Evolutionary conservation across 2,329 filamentous ascomycete species (phyloP), one percentile per base, ranked within the genome.

Genomic region (Pseudogymnoascus sp.): DNA sequence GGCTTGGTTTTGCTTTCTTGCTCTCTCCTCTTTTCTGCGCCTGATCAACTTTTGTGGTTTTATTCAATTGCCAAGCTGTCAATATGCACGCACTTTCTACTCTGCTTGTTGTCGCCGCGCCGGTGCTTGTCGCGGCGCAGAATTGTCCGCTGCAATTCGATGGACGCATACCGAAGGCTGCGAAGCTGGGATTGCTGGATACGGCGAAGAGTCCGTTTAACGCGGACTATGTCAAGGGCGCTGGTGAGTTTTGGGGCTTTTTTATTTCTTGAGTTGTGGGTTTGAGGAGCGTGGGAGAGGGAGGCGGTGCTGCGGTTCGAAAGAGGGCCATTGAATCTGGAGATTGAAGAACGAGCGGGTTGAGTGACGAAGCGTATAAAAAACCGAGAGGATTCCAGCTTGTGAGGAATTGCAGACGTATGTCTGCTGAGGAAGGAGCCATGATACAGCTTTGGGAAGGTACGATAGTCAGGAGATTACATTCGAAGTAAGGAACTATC

Each of bases 161-260:
- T 60, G 79, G 78, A 21, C 76, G 80, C 13, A 68, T 81, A 1
- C 74, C 79, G 1, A 64, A 69, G 5, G 72, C 70, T 37, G 74
- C 76, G 35, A 71, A 70, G 4, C 65, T 73, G 10, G 70, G 73
- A 58, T 70, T 74, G 6, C 80, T 82, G 61, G 78, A 80, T 66
- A 62, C 66, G 1, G 68, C 67, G 4, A 70, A 71, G 58, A 76
- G 74, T 63, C 72, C 80, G 29, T 86, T 79, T 73, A 81, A 78
- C 73, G 75, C 82, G 0, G 72, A 72, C 62, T 82, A 76, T 67
- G 80, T 83, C 60, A 78, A 82, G 67, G 82, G 82, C 52, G 74
- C 79, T 65, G 72, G 75, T 74, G 64, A 4, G 69, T 65, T 39
- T 13, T 36, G 33, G 45, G 10, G 12, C 36, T 40, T 9, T 21